These are phyloP conservation scores for Vigna trinervia DNA, from an alignment of 306 rosid species.

Conservation along the genomic window DNA sequence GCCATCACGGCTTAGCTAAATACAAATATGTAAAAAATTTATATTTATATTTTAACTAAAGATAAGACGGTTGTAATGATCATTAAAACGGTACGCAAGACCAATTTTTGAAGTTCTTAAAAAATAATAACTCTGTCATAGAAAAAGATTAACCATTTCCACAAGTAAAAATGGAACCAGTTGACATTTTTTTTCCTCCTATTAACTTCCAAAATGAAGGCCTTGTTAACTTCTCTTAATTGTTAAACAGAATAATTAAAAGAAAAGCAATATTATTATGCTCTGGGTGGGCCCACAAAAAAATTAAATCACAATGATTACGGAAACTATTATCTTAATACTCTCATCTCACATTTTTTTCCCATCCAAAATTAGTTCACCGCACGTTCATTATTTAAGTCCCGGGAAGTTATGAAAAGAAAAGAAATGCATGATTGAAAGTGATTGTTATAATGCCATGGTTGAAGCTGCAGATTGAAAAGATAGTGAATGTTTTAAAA, in stretches of 20 bases:
- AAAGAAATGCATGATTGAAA: not conserved
- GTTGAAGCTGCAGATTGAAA: not conserved
- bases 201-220: not conserved
- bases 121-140: not conserved
- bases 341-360: not conserved
- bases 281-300: not conserved
- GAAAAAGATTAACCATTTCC: not conserved
- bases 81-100: not conserved
- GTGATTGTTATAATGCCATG: conserved; percentile 6
- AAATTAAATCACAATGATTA: not conserved
- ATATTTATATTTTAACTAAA: not conserved
- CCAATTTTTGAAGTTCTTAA: not conserved
- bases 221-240: not conserved
- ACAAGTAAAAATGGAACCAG: not conserved
- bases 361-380: not conserved
- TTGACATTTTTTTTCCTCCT: not conserved
- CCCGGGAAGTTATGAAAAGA: not conserved
- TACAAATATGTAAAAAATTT: not conserved
- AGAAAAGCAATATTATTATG: not conserved
- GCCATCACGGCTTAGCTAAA: not conserved
- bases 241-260: not conserved
- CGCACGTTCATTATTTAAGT: not conserved
- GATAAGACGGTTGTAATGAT: not conserved
- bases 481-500: not conserved
- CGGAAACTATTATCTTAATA: not conserved